Evolutionary conservation across 139 green algal species (phyloP).

Genomic region (Chlorella sp.): DNA sequence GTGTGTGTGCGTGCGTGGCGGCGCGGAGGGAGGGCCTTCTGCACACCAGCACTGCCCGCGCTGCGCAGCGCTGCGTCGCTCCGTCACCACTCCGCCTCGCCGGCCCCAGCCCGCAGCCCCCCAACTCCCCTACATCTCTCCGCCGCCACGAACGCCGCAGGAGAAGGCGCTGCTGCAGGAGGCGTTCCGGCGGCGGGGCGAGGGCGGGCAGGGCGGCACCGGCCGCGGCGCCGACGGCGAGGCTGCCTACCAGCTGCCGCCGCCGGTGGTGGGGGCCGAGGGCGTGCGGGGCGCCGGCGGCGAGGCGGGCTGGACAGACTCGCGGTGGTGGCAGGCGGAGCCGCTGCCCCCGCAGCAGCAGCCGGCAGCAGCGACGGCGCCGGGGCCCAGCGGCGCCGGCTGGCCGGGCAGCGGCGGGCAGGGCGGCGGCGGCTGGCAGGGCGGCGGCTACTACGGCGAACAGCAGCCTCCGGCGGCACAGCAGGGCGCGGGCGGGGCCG

Average conservation of each 20-base stretch:
- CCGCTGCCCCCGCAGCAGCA: neutral
- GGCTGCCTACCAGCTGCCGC: conserved; percentile 21
- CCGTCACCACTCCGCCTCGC: neutral
- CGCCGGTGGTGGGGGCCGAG: neutral
- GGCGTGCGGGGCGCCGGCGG: neutral
- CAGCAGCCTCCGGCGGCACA: too few species aligned
- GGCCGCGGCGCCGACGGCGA: too few species aligned
- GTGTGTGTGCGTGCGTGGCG: neutral
- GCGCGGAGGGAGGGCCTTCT: neutral
- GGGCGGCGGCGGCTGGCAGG: too few species aligned
- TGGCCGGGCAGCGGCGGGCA: too few species aligned
- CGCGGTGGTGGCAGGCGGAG: neutral
- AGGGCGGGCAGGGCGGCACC: neutral
- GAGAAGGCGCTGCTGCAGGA: conserved; percentile 38
- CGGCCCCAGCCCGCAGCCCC: neutral
- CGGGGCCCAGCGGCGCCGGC: too few species aligned
- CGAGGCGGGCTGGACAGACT: neutral
- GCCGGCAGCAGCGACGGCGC: neutral
- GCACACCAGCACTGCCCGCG: neutral
- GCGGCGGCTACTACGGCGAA: too few species aligned
- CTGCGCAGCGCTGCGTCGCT: neutral
- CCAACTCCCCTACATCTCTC: neutral
- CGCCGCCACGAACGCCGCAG: neutral
- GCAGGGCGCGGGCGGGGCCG: too few species aligned
- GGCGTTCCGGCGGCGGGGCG: conserved; percentile 6